Evolutionary conservation across 331 rosid species (phyloP).

Genomic region (Spiraea crenata): DNA sequence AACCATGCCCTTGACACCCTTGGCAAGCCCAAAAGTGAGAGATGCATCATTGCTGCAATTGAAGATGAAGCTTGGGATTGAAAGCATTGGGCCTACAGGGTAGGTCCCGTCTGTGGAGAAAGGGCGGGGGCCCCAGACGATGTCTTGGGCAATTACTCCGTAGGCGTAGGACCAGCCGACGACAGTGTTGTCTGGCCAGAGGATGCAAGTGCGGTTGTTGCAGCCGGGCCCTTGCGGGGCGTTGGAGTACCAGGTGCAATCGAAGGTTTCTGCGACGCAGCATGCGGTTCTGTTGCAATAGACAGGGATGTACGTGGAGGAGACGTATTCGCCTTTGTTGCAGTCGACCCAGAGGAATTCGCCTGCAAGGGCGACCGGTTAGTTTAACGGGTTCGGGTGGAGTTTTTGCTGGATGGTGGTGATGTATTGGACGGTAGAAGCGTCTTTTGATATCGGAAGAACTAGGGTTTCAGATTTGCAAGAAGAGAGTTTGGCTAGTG

Average conservation of each 20-base stretch:
- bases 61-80: conserved; percentile 21
- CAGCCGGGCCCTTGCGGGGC: no score
- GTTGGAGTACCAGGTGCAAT: no score
- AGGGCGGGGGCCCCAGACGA: no score
- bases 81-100: background rate
- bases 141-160: no score
- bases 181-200: no score
- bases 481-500: conserved; percentile 1
- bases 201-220: no score
- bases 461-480: conserved; percentile 22
- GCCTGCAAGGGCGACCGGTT: conserved; percentile 53
- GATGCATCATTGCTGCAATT: conserved; percentile 26
- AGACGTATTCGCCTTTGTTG: background rate
- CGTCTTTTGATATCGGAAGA: conserved; percentile 44
- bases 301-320: background rate
- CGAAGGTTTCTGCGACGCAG: no score
- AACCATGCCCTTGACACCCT: conserved; percentile 40
- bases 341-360: conserved; percentile 44
- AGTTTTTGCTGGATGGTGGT: conserved; percentile 43
- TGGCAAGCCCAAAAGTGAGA: conserved; percentile 38
- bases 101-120: no score
- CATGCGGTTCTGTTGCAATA: background rate
- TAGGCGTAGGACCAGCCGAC: no score
- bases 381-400: conserved; percentile 51
- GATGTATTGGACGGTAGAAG: conserved; percentile 41